These are phyloP conservation scores for Hysterangium stoloniferum DNA, from an alignment of 768 basidiomycete species.

Conservation along the genomic window DNA sequence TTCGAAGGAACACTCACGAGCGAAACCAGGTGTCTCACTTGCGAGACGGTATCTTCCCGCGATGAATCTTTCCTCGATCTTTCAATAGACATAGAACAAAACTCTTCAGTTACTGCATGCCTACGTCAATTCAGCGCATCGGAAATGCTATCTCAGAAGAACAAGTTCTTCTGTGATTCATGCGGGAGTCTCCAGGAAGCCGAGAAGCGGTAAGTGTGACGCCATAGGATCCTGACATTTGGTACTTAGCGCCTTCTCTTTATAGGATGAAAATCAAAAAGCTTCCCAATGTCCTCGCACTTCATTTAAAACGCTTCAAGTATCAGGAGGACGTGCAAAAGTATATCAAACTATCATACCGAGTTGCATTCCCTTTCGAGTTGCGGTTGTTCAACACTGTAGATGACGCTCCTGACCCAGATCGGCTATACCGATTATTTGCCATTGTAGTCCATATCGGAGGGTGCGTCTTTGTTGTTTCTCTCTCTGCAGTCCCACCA, in stretches of 20 bases:
- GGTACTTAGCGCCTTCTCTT: slow-evolving; percentile 11
- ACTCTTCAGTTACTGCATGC: slow-evolving; percentile 93
- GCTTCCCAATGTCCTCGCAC: slow-evolving; percentile 87
- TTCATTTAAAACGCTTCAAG: slow-evolving; percentile 98
- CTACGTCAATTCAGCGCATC: slow-evolving; percentile 94
- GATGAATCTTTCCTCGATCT: slow-evolving; percentile 97
- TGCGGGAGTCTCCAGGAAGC: slow-evolving; percentile 97
- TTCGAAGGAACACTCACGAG: slow-evolving; percentile 94
- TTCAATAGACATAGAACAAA: slow-evolving; percentile 99
- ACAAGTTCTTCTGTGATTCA: slow-evolving; percentile 97
- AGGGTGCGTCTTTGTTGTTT: slow-evolving; percentile 52
- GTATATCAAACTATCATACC: slow-evolving; percentile 93
- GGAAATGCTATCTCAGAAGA: slow-evolving; percentile 96
- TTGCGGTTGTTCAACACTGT: slow-evolving; percentile 95
- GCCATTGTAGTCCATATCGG: slow-evolving; percentile 99
- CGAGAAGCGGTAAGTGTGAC: slow-evolving; percentile 73
- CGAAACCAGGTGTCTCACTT: slow-evolving; percentile 95
- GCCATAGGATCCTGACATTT: not conserved
- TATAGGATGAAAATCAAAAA: slow-evolving; percentile 97
- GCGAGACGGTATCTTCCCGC: slow-evolving; percentile 92
- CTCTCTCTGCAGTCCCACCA: slow-evolving; percentile 3
- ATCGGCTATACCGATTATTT: slow-evolving; percentile 89
- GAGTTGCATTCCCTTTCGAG: slow-evolving; percentile 93
- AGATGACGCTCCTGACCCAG: slow-evolving; percentile 86
- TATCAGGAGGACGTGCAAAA: slow-evolving; percentile 87